Base-by-base conservation (phyloP, 306 rosid genomes). In the Prunus dulcis region DNA sequence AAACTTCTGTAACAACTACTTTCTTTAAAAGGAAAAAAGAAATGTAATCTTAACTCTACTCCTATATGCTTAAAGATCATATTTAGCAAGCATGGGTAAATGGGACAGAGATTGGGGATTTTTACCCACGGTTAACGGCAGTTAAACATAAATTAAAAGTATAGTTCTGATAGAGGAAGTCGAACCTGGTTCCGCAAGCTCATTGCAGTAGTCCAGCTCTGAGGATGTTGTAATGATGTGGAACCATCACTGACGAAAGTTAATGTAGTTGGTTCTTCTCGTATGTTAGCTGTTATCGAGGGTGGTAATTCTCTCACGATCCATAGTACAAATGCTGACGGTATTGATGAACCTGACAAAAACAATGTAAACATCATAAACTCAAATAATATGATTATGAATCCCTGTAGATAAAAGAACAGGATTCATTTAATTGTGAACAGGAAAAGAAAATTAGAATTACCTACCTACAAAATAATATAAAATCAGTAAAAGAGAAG, bases 241-340 rank as follows among this genome's bases (percentile, higher is more conserved):
- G 93, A 82, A 82, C 77, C 46, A 62, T 87, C 90, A 51, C 80
- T 76, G 67, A 90, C 74, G 71, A 90, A 95, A 67, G 96, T 83
- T 77, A 90, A 67, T 69, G 92, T 87, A 28, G 84, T 76, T 38
- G 92, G 78, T 80, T 85, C 97, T 86, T 90, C 92, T 41, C 41
- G 81, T 66, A 69, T 28, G 66, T 76, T 78, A 84, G 76, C 67
- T 68, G 87, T 71, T 82, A 85, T 79, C 12, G 75, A 55, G 12
- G 87, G 89, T 10, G 97, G 97, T 79, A 88, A 76, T 80, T 95
- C 98, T 85, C 96, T 87, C 96, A 87, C 88, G 80, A 86, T 87
- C 97, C 97, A 95, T 79, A 95, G 72, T 43, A 95, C 75, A 73
- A 85, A 80, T 27, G 91, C 93, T 62, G 96, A 95, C 17, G 98